A percentile compares a stretch with the other conserved stretches of the same genome.
These are phyloP conservation scores for Emiliania huxleyi DNA, from an alignment of 78 protist species.

Conservation along the genomic window DNA sequence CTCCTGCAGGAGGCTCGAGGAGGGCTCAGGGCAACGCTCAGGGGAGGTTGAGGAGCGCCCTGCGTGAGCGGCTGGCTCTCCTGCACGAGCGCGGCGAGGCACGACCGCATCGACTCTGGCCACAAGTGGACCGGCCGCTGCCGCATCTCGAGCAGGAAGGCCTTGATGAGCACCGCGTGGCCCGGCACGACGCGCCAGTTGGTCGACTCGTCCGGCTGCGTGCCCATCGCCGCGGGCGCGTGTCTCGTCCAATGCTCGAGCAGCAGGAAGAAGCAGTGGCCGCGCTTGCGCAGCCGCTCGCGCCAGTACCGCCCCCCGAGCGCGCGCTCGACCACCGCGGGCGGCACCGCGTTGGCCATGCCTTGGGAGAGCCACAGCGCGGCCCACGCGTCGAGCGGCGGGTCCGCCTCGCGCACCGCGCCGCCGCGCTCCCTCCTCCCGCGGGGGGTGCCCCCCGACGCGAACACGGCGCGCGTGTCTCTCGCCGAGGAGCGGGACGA, in stretches of 20 bases:
- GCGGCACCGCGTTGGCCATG: not conserved
- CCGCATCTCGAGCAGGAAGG: not conserved
- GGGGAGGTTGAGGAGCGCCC: no score
- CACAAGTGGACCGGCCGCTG: not conserved
- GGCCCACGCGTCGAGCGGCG: not conserved
- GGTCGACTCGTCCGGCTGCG: not conserved
- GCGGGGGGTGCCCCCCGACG: not conserved
- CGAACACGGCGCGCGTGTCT: not conserved
- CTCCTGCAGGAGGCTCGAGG: not conserved
- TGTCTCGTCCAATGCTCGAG: not conserved
- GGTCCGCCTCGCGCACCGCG: not conserved
- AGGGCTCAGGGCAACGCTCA: no score
- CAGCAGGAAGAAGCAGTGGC: not conserved
- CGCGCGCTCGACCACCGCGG: not conserved
- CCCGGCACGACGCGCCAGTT: not conserved
- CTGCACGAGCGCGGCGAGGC: not conserved
- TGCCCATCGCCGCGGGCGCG: not conserved
- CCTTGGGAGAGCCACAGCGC: not conserved
- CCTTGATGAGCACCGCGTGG: not conserved
- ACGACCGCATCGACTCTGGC: not conserved
- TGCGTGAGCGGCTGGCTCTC: not conserved
- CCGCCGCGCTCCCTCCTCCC: no score
- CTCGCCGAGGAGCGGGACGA: no score
- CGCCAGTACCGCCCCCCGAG: slow-evolving; percentile 6
- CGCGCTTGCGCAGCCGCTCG: not conserved